Base-by-base conservation (phyloP, 1,139 yeast species). In the Waltiozyma sp. region DNA sequence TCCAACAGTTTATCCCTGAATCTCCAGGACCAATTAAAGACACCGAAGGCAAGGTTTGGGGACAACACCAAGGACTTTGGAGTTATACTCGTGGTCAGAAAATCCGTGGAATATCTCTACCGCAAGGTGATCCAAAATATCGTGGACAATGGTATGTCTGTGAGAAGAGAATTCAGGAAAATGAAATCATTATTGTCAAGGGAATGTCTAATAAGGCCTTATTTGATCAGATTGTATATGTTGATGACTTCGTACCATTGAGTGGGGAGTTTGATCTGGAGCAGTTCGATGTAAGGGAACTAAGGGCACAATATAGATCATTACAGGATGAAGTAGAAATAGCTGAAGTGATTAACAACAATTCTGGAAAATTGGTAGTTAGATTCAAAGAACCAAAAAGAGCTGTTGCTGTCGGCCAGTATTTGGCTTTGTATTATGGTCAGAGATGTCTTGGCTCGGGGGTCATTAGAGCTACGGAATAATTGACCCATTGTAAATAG, bases 351-450 rank as follows among this genome's bases (percentile, higher is more conserved):
- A 11, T 39, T 47, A 2, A 39, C 56, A 1, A 47, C 51, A n/a
- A n/a, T n/a, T 13, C 48, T 1, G 49, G 47, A 1, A 43, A 45
- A 3, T 41, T 66, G 6, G 45, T 50, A 2, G 60, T 82, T 23
- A 55, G 51, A 19, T 63, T 84, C 34, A 49, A 49, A 1, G 62
- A 67, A 4, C 60, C 64, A 31, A 77, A 75, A 34, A 64, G 89
- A 41, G 96, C 95, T 0, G 75, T 91, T 58, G 91, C 96, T 0
- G 87, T 93, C 0, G 98, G 97, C 0, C 98, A 91, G 59, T 80
- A 75, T 51, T 64, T 88, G 19, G 95, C 86, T 1, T 59, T 89
- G 11, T 91, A 89, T 59, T 65, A 70, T 38, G 75, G 71, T 2
- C 80, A 77, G 42, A 65, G 76, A 44, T 81, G 93, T 1, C 59